These are phyloP conservation scores for Pyropia yezoensis DNA, from an alignment of 23 red algal genomes.

Conservation along the genomic window DNA sequence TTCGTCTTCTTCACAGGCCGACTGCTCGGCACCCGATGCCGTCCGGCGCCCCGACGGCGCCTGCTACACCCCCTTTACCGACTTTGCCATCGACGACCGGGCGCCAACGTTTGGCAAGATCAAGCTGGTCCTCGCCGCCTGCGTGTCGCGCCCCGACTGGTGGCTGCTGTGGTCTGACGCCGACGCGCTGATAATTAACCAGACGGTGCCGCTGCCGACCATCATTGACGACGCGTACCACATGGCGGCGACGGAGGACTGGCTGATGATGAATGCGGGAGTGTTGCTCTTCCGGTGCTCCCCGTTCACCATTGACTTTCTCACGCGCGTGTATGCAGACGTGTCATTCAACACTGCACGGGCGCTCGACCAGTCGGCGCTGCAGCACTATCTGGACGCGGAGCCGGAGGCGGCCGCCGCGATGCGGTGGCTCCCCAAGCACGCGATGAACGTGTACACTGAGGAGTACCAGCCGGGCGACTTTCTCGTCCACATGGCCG, in stretches of 20 bases:
- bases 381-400: constrained; percentile 54
- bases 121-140: constrained; percentile 52
- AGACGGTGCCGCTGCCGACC: constrained; percentile 32
- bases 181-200: constrained; percentile 74
- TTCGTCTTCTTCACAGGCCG: too few species aligned
- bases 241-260: constrained; percentile 58
- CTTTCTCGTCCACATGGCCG: constrained; percentile 77
- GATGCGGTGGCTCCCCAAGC: constrained; percentile 57
- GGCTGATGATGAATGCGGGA: constrained; percentile 79
- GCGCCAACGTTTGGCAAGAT: constrained; percentile 71
- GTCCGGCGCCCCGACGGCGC: background rate
- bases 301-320: constrained; percentile 37
- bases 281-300: constrained; percentile 73
- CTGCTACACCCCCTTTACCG: constrained; percentile 5
- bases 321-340: constrained; percentile 47
- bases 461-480: constrained; percentile 74
- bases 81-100: constrained; percentile 41
- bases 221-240: constrained; percentile 59
- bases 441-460: constrained; percentile 67
- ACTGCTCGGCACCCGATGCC: background rate
- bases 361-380: constrained; percentile 63
- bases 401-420: constrained; percentile 11
- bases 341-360: constrained; percentile 50
- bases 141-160: constrained; percentile 39
- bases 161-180: constrained; percentile 82